These are phyloP conservation scores for Globisporangium splendens DNA, from an alignment of 352 stramenopile species.

Conservation along the genomic window DNA sequence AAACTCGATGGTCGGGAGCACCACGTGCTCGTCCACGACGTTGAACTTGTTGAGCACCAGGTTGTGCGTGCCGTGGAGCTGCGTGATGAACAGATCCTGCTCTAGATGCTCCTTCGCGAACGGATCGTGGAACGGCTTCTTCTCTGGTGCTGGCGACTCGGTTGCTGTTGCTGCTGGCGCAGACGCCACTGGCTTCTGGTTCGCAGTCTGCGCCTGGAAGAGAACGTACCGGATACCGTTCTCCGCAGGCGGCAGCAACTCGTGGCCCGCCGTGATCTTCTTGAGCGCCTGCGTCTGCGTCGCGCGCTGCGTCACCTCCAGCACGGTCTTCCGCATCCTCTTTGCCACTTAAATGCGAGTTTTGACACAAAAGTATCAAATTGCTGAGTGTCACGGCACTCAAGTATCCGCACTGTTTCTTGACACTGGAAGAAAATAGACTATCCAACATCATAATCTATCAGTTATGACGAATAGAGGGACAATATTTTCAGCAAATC, in stretches of 20 bases:
- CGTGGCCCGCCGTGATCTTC: constrained; percentile 51
- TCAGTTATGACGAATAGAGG: too few species aligned
- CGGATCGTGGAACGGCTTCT: constrained; percentile 51
- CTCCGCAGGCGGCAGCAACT: constrained; percentile 39
- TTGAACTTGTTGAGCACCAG: constrained; percentile 85
- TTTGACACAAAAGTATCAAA: neutral
- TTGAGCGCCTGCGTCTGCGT: constrained; percentile 56
- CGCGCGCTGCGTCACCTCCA: constrained; percentile 58
- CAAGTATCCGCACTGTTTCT: neutral
- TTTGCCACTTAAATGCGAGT: constrained; percentile 2
- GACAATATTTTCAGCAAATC: neutral
- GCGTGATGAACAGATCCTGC: constrained; percentile 57
- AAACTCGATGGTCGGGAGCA: constrained; percentile 73
- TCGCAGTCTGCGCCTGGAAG: constrained; percentile 37
- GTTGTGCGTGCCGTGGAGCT: constrained; percentile 69
- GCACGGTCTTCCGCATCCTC: constrained; percentile 58
- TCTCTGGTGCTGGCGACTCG: neutral
- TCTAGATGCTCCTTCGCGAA: constrained; percentile 75
- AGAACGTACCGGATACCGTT: constrained; percentile 48
- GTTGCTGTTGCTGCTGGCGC: constrained; percentile 10
- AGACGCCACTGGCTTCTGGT: constrained; percentile 35
- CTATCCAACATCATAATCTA: too few species aligned
- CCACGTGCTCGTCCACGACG: constrained; percentile 72
- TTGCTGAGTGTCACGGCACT: too few species aligned
- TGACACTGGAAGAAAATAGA: too few species aligned